Evolutionary conservation across 345 rosid genomes (phyloP), one percentile per base, ranked within the genome.

Genomic region (Abelmoschus esculentus): DNA sequence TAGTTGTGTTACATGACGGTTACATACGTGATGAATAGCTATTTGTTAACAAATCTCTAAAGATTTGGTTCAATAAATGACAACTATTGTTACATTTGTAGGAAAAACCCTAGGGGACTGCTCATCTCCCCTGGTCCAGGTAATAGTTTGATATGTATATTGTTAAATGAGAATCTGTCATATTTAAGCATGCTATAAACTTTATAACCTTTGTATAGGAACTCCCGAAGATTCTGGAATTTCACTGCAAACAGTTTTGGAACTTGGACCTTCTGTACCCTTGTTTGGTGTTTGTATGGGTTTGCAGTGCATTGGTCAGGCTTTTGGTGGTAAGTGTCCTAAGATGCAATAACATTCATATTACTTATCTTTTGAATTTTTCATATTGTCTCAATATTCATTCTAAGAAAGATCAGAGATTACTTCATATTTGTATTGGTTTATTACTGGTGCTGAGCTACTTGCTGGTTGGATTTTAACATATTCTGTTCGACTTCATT

Each of bases 41-140:
- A 55, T 56, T 14, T 57, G 38, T 68, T 22, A 17, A 14, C 71
- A 42, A 46, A 68, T 32, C 58, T 34, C 13, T 28, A 38, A 55
- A 44, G 60, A 29, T n/a, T n/a, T 28, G 11, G 44, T 72, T 31
- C 72, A 0, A 9, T 26, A 32, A 18, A 26, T 60, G 40, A 66
- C 12, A 80, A 17, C 14, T 74, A 44, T 67, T 42, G 29, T 26
- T 6, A 3, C 50, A 70, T 71, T 71, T 71, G 72, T 75, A 92
- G 99, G 83, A 90, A 92, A 86, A 84, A 85, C 66, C 98, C 99
- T 58, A 84, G 97, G 77, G 99, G 99, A 2, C 83, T 92, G 76
- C 88, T 95, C 70, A 87, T 95, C 75, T 95, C 98, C 62, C 99
- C 98, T 49, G 98, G 99, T 17, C 97, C 99, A 61, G 98, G 99